phyloP scores from a whole-genome alignment of 2,329 filamentous ascomycete species.

The Microcyclosporella mali region DNA sequence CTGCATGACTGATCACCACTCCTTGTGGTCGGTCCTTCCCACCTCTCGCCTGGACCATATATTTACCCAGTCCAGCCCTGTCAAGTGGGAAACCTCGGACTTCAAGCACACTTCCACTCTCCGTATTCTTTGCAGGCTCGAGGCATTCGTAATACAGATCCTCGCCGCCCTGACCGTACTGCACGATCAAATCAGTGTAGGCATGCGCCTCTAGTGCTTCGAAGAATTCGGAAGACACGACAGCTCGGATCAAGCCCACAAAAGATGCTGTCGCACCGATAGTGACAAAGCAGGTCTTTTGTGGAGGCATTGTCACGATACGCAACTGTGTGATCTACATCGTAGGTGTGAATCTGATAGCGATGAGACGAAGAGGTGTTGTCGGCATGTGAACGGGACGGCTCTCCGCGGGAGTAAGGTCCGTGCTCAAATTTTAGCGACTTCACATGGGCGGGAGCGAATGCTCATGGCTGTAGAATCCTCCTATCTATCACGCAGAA shows the following conservation, averaged over 20 bases:
- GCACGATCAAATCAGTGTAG: constrained; percentile 69
- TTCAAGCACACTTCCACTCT: constrained; percentile 32
- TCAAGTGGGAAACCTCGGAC: constrained; percentile 64
- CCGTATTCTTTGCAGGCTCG: constrained; percentile 23
- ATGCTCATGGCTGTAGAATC: neutral
- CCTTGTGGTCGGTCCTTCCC: constrained; percentile 48
- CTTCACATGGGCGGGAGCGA: constrained; percentile 7
- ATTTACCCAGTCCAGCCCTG: constrained; percentile 49
- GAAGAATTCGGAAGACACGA: constrained; percentile 59
- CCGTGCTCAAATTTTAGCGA: constrained; percentile 7
- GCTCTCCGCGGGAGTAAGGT: constrained; percentile 9
- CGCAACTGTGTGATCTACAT: constrained; percentile 8
- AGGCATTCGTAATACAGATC: constrained; percentile 43
- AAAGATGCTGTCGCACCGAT: constrained; percentile 90
- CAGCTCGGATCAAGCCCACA: constrained; percentile 59
- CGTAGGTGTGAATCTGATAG: constrained; percentile 8
- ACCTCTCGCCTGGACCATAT: constrained; percentile 52
- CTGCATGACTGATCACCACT: constrained; percentile 81
- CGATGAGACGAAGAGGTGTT: neutral
- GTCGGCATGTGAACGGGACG: constrained; percentile 3
- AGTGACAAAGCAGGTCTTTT: constrained; percentile 69
- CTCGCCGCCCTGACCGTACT: constrained; percentile 68
- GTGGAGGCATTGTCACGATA: constrained; percentile 9
- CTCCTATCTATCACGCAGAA: constrained; percentile 11
- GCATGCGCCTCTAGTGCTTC: constrained; percentile 49